A percentile compares a stretch with the other conserved stretches of the same genome.
Conservation (phyloP, 2,329 filamentous ascomycete species). For the Aspergillus hiratsukae region DNA sequence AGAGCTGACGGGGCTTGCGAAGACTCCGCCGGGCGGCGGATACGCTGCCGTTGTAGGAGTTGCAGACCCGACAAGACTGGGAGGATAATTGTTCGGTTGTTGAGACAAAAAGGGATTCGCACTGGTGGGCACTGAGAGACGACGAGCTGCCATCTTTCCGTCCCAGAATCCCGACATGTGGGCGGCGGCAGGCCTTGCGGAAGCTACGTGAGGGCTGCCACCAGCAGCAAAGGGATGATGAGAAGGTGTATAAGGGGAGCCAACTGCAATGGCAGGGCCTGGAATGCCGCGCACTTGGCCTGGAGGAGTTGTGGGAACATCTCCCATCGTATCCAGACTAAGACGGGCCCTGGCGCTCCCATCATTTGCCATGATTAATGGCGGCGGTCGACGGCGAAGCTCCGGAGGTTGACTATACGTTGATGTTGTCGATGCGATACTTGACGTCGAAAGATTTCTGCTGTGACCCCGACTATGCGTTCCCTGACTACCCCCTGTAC, state of each 20-base stretch:
- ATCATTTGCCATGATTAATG: slow-evolving; percentile 76
- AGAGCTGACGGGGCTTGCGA: slow-evolving; percentile 65
- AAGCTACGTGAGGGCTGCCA: slow-evolving; percentile 69
- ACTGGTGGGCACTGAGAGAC: slow-evolving; percentile 76
- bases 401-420: slow-evolving; percentile 61
- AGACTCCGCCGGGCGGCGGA: slow-evolving; percentile 56
- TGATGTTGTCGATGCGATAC: slow-evolving; percentile 71
- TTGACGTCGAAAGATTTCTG: slow-evolving; percentile 80
- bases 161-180: slow-evolving; percentile 71
- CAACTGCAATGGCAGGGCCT: slow-evolving; percentile 60
- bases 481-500: slow-evolving; percentile 69
- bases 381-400: slow-evolving; percentile 67
- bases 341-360: slow-evolving; percentile 56
- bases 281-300: slow-evolving; percentile 62
- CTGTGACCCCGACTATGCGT: slow-evolving; percentile 73
- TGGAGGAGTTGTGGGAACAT: slow-evolving; percentile 61
- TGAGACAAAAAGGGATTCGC: slow-evolving; percentile 69
- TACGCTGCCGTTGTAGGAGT: slow-evolving; percentile 49
- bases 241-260: slow-evolving; percentile 78
- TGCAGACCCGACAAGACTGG: slow-evolving; percentile 52
- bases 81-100: slow-evolving; percentile 52
- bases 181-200: slow-evolving; percentile 66
- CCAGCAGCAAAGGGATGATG: slow-evolving; percentile 73
- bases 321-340: slow-evolving; percentile 60
- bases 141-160: slow-evolving; percentile 63